phyloP scores from a whole-genome alignment of 169 alveolate species.

The Ichthyophthirius multifiliis region DNA sequence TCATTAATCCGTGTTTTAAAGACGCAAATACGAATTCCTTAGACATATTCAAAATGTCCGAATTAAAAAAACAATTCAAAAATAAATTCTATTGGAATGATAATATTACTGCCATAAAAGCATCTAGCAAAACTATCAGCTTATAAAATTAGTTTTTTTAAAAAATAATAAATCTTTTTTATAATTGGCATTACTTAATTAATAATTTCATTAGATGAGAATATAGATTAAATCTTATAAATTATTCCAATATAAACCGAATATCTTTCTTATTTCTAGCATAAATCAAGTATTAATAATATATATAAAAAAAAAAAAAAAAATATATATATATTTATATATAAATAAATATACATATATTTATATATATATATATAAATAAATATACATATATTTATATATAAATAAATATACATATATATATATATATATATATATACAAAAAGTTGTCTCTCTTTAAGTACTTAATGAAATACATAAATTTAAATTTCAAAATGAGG shows the following conservation, averaged over 20 bases:
- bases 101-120: neutral
- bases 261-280: neutral
- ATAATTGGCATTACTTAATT: neutral
- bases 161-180: neutral
- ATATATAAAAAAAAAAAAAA: neutral
- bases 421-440: neutral
- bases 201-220: neutral
- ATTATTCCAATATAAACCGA: neutral
- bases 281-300: neutral
- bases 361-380: neutral
- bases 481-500: neutral
- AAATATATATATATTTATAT: neutral
- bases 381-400: neutral
- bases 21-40: neutral
- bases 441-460: neutral
- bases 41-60: neutral
- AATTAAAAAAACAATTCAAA: neutral
- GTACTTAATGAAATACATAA: neutral
- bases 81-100: conserved; percentile 12
- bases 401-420: neutral
- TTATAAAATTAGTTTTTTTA: neutral
- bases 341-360: neutral
- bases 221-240: neutral
- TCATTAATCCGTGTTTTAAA: neutral
- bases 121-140: neutral